phyloP scores from a whole-genome alignment of 495 filamentous ascomycete species.

The Apodospora peruviana region DNA sequence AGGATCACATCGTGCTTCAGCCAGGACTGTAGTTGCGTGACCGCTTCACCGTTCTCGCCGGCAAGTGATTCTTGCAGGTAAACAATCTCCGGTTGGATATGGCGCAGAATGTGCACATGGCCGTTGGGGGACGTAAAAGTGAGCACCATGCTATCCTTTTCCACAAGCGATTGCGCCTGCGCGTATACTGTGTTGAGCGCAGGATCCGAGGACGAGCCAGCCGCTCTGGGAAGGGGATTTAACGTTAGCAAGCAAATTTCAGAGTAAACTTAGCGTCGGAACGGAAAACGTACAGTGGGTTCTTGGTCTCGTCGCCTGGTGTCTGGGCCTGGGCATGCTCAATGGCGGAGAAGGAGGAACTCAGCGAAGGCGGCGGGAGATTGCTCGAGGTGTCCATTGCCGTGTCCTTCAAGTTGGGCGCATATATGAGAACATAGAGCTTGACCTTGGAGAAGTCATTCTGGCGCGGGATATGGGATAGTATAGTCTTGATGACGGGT shows the following conservation, averaged over 20 bases:
- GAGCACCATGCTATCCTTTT: slow-evolving; percentile 78
- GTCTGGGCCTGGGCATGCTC: slow-evolving; percentile 67
- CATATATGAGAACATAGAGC: slow-evolving; percentile 84
- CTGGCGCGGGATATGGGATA: slow-evolving; percentile 77
- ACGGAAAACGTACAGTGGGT: slow-evolving; percentile 43
- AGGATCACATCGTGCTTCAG: slow-evolving; percentile 73
- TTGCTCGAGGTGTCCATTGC: slow-evolving; percentile 44
- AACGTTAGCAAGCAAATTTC: slow-evolving; percentile 1
- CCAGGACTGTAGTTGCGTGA: slow-evolving; percentile 74
- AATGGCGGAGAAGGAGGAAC: slow-evolving; percentile 86
- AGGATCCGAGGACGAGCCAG: slow-evolving; percentile 37
- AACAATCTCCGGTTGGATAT: slow-evolving; percentile 73
- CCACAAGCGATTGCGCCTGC: slow-evolving; percentile 69
- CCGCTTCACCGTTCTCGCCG: slow-evolving; percentile 63
- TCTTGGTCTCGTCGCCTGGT: slow-evolving; percentile 57
- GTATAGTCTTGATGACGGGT: slow-evolving; percentile 60
- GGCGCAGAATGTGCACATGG: slow-evolving; percentile 76
- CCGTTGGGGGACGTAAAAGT: slow-evolving; percentile 76
- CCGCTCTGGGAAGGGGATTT: slow-evolving; percentile 12
- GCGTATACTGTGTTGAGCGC: slow-evolving; percentile 71
- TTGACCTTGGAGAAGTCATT: slow-evolving; percentile 61
- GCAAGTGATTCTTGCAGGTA: slow-evolving; percentile 78
- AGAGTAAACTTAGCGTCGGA: too few relatives aligned
- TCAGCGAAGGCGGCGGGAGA: slow-evolving; percentile 55
- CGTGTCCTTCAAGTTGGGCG: slow-evolving; percentile 67